Conservation (phyloP, 2,329 filamentous ascomycete genomes). For the Ascochyta fabae region DNA sequence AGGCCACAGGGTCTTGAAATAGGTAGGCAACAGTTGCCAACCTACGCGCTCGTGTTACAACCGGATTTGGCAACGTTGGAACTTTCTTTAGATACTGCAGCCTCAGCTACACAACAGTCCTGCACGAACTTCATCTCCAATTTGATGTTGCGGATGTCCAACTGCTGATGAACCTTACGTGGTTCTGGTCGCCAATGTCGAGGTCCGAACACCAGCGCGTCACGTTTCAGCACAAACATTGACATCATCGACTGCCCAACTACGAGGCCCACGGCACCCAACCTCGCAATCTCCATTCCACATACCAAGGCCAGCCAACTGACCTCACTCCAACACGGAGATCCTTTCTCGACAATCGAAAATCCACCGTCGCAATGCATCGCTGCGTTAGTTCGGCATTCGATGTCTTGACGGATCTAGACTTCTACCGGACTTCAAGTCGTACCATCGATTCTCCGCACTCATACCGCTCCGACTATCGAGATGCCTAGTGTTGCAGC, state of each 20-base stretch:
- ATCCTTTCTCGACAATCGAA: neutral
- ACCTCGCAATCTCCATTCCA: slow-evolving; percentile 12
- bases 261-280: slow-evolving; percentile 14
- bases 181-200: slow-evolving; percentile 16
- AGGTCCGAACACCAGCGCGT: slow-evolving; percentile 24
- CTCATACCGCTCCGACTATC: neutral
- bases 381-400: neutral
- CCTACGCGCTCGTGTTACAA: slow-evolving; percentile 36
- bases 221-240: slow-evolving; percentile 25
- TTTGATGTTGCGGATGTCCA: slow-evolving; percentile 10
- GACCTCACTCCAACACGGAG: slow-evolving; percentile 1
- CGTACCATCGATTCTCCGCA: neutral
- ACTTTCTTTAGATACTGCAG: slow-evolving; percentile 18
- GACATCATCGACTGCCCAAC: slow-evolving; percentile 17
- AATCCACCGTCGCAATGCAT: too few species aligned
- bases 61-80: slow-evolving; percentile 28
- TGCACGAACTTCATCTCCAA: slow-evolving; percentile 23
- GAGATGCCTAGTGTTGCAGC: neutral
- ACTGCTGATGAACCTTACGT: slow-evolving; percentile 19
- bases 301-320: neutral
- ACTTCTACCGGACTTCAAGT: neutral
- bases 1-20: slow-evolving; percentile 23
- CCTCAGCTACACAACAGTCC: slow-evolving; percentile 22
- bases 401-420: neutral
- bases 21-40: slow-evolving; percentile 29